Evolutionary conservation across 306 rosid genomes (phyloP).

Genomic region (Cercis canadensis): DNA sequence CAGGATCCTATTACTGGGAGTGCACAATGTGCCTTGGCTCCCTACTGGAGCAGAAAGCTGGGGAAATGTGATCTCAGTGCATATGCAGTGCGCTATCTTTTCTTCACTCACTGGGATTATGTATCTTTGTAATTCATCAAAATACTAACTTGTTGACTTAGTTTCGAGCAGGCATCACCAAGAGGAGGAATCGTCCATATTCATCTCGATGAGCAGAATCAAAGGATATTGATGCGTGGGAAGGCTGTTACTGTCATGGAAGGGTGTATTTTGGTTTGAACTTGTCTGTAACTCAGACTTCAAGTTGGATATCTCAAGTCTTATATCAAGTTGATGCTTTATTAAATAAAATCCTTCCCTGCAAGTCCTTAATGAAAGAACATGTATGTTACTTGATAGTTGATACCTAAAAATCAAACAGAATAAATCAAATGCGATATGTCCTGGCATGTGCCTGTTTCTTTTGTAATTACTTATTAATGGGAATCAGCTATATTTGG

Average conservation of each 20-base stretch:
- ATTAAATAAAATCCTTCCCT: background rate
- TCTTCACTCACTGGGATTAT: background rate
- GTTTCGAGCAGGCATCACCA: conserved; percentile 60
- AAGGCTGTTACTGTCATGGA: conserved; percentile 58
- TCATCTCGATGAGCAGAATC: conserved; percentile 53
- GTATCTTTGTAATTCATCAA: no score
- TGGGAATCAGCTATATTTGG: background rate
- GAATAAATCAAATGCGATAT: no score
- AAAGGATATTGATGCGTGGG: conserved; percentile 50
- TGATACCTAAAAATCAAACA: no score
- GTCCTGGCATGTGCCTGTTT: no score
- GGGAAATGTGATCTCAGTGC: conserved; percentile 58
- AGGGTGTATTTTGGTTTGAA: conserved; percentile 48
- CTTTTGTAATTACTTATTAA: no score
- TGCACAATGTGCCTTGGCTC: conserved; percentile 62
- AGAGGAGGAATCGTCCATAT: conserved; percentile 54
- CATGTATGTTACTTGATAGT: no score
- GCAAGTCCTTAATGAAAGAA: background rate
- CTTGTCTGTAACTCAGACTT: no score
- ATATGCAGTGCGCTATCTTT: conserved; percentile 41
- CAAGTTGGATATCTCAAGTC: background rate
- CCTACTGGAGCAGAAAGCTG: conserved; percentile 55
- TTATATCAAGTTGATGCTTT: background rate
- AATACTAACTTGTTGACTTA: no score
- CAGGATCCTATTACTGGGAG: conserved; percentile 65